Base-by-base conservation (phyloP, 2,329 filamentous ascomycete genomes). In the Botrytis paeoniae region DNA sequence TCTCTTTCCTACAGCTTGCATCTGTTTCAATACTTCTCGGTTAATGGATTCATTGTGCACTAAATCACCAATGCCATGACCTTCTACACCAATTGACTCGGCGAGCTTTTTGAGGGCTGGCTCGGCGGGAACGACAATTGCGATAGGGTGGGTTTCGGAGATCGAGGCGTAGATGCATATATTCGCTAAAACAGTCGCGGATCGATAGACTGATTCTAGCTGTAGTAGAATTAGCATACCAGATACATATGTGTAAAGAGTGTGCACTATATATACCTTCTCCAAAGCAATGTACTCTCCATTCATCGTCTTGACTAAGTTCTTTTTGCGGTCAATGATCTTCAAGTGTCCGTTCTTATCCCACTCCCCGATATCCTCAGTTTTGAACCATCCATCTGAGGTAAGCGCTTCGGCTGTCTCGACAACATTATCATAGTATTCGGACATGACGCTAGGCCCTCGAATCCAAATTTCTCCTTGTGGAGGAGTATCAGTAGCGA, bases 261-360 rank as follows among this genome's bases (percentile, higher is more conserved):
- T 16, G 68, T 77, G 32, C 12, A 54, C 35, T 8, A 14, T 72
- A 72, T 45, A 57, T 74, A 76, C 80, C 80, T 95, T 98, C 85
- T 98, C 95, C 10, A 98, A 88, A 35, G 95, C 95, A 82, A 98
- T 97, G 84, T 98, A 98, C 86, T 98, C 95, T 77, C 95, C 95
- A 75, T 94, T 94, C 76, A 94, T 88, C 75, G 96, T 95, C 89
- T 73, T 71, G 1, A 70, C 72, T 16, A 71, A 32, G 32, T 73
- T 70, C 29, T 73, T 73, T 68, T 73, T 73, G 32, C 79, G 91
- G 80, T 98, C 95, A 1, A 95, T 97, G 80, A 97, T 95, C 84
- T 91, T 97, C 79, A 97, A 93, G 80, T 97, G 93, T 43, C 92
- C 92, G 68, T 92, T 86, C 63, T 87, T 84, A 79, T 97, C 93